These are phyloP conservation scores for Huiozyma naganishii DNA, from an alignment of 805 yeast genomes.

Conservation along the genomic window DNA sequence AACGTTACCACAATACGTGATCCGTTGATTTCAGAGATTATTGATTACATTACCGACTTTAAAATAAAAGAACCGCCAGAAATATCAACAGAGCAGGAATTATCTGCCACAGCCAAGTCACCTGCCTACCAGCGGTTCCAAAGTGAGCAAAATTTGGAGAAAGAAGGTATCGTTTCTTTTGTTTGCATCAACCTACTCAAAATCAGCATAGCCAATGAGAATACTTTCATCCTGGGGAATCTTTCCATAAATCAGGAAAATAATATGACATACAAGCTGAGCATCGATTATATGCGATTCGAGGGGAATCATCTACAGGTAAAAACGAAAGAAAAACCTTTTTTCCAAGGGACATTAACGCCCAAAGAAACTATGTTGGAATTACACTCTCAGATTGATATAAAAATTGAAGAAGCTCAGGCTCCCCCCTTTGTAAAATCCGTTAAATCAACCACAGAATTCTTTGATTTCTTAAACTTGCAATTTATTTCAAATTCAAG, in stretches of 20 bases:
- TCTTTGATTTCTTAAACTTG: background rate
- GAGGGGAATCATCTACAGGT: conserved; percentile 1
- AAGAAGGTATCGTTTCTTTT: conserved; percentile 4
- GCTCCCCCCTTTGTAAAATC: background rate
- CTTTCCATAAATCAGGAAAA: conserved; percentile 5
- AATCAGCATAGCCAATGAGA: background rate
- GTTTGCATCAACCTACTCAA: conserved; percentile 6
- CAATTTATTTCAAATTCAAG: no score
- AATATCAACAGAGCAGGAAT: background rate
- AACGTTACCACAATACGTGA: conserved; percentile 7
- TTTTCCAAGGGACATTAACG: background rate
- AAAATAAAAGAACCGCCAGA: background rate
- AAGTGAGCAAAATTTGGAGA: conserved; percentile 13
- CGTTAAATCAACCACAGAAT: background rate
- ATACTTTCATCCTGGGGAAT: conserved; percentile 1
- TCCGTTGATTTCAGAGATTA: conserved; percentile 3
- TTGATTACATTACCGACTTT: background rate
- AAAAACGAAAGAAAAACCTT: conserved; percentile 1
- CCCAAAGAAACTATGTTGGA: background rate
- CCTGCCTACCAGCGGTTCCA: conserved; percentile 10
- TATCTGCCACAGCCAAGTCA: conserved; percentile 6
- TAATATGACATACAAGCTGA: conserved; percentile 2
- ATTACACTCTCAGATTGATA: conserved; percentile 1
- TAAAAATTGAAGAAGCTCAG: background rate
- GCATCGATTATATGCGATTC: conserved; percentile 1